Percentiles rank a stretch among this genome's conserved stretches.
These are phyloP conservation scores for Rhododendron molle DNA, from an alignment of 148 eudicot genomes.

Conservation along the genomic window DNA sequence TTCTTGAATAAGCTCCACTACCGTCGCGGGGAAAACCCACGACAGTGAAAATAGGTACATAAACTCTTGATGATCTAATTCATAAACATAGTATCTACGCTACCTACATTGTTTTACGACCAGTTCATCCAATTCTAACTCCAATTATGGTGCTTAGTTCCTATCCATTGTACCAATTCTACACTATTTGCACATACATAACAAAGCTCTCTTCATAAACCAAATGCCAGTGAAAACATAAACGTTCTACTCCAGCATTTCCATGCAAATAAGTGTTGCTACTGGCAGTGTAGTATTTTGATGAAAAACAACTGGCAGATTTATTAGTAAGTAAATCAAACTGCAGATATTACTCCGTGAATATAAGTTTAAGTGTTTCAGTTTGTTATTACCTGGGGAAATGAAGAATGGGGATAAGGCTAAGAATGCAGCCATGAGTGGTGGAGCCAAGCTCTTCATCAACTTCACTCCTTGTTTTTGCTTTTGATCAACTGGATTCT, in stretches of 20 bases:
- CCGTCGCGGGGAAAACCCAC: background rate
- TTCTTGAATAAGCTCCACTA: background rate
- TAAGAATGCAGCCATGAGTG: slow-evolving; percentile 28
- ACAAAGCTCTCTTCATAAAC: background rate
- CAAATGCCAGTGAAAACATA: background rate
- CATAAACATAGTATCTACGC: background rate
- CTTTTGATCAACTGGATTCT: slow-evolving; percentile 6
- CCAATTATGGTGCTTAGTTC: background rate
- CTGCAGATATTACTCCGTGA: no score
- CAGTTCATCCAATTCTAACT: background rate
- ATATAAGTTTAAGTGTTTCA: background rate
- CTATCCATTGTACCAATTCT: background rate
- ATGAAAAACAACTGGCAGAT: no score
- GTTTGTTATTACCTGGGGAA: slow-evolving; percentile 20
- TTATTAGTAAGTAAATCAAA: no score
- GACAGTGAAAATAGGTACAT: background rate
- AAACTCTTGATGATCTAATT: background rate
- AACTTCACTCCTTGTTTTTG: background rate
- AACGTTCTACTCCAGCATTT: background rate
- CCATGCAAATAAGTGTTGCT: background rate
- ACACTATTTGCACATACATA: background rate
- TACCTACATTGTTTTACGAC: background rate
- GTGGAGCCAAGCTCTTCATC: slow-evolving; percentile 16
- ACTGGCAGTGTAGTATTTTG: no score
- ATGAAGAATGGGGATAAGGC: slow-evolving; percentile 29